Evolutionary conservation across 192 early-diverging fungal genomes (phyloP).

Genomic region (Helicostylum pulchrum): DNA sequence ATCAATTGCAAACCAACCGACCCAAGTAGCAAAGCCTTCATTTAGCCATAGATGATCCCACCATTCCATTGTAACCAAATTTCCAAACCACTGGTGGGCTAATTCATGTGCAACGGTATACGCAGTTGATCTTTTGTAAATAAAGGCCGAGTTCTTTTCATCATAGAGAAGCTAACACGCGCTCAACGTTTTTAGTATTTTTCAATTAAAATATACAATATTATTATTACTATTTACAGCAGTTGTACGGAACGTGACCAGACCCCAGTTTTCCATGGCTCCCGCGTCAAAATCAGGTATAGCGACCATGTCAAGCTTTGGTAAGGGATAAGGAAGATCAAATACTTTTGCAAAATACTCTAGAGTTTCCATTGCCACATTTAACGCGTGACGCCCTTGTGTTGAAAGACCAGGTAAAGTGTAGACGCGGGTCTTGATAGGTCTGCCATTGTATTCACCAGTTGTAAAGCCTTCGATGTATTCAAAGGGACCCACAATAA

Average conservation of each 20-base stretch:
- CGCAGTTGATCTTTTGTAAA: conserved; percentile 75
- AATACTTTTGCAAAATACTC: conserved; percentile 89
- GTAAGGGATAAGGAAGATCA: conserved; percentile 82
- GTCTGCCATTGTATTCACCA: conserved; percentile 60
- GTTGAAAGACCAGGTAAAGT: conserved; percentile 71
- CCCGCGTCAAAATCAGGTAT: conserved; percentile 86
- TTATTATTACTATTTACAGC: conserved; percentile 9
- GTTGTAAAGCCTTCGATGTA: conserved; percentile 81
- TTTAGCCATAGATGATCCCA: conserved; percentile 59
- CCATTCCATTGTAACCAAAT: conserved; percentile 57
- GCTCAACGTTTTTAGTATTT: no score
- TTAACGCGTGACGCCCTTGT: conserved; percentile 78
- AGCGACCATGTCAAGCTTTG: conserved; percentile 85
- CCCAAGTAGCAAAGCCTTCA: conserved; percentile 97
- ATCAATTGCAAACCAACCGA: conserved; percentile 83
- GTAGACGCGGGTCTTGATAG: conserved; percentile 81
- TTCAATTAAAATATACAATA: no score
- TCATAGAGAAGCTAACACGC: conserved; percentile 79
- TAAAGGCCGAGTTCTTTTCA: conserved; percentile 64
- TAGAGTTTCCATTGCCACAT: conserved; percentile 68
- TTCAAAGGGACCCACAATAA: conserved; percentile 88
- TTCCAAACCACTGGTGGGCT: conserved; percentile 90
- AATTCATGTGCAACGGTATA: conserved; percentile 88
- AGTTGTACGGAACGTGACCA: conserved; percentile 84
- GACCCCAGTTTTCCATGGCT: conserved; percentile 98